Evolutionary conservation across 129 eudicot genomes (phyloP), one percentile per base, ranked within the genome.

Genomic region (Silybum marianum): DNA sequence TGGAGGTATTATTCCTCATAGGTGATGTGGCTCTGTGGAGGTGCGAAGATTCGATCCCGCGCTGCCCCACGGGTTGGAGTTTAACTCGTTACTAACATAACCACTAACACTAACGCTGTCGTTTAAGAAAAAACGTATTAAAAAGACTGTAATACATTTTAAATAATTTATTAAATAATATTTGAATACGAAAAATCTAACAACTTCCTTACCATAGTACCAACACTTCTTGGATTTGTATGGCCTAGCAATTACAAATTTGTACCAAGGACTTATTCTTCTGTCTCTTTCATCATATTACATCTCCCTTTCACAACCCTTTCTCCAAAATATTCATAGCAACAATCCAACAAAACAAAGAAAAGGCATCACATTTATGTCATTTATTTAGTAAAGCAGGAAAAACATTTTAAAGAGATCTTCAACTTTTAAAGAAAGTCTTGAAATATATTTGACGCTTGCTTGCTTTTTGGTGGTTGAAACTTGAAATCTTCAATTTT

Each of bases 211-310:
- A 22, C 23, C 13, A 39, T 60, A 32, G 36, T 32, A 32, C 6
- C 36, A 83, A 62, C 54, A 83, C 34, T 39, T 83, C 36, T 4
- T 77, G 60, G 65, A 83, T 26, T 60, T 22, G 48, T 40, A 32
- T 63, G 60, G 44, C 79, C 70, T n/a, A 60, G 58, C 30, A 71
- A 71, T 76, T 77, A 14, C 78, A 71, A 83, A 71, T 12, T 83
- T 77, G 82, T 83, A 71, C 85, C n/a, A 77, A 24, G 19, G 19
- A 62, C 21, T n/a, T 26, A 16, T 48, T 46, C 78, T 78, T 72
- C 26, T 72, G 79, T 78, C 82, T 28, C 78, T 83, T 60, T 83
- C 86, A 78, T 78, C 32, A 71, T 58, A 72, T 70, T 71, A 77
- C 62, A 77, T 77, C 78, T 62, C 79, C 78, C 62, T 38, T 76